These are phyloP conservation scores for Yamadazyma triangularis DNA, from an alignment of 1,139 yeast species.

Conservation along the genomic window DNA sequence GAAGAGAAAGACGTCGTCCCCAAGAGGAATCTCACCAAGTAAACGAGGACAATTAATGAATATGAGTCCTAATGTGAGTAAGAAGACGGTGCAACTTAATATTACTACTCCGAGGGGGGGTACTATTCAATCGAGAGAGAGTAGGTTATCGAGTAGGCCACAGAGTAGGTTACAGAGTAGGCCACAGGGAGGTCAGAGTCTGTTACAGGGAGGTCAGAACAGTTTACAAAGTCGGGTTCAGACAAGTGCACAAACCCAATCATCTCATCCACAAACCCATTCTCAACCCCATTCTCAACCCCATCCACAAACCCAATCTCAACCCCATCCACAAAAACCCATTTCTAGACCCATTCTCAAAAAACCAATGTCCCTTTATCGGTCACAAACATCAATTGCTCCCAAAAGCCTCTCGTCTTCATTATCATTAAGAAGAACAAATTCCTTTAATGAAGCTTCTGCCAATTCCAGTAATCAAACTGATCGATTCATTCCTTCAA, in stretches of 20 bases:
- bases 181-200: too few species aligned
- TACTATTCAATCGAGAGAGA: constrained; percentile 7
- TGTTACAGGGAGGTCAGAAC: too few species aligned
- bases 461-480: constrained; percentile 13
- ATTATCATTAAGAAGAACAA: constrained; percentile 28
- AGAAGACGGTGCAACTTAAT: constrained; percentile 24
- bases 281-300: too few species aligned
- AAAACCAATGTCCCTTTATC: constrained; percentile 13
- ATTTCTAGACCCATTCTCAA: constrained; percentile 14
- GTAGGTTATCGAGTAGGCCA: too few species aligned
- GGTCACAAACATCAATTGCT: constrained; percentile 11
- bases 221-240: too few species aligned
- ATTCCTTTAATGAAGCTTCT: constrained; percentile 22
- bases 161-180: too few species aligned
- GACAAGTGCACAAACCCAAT: too few species aligned
- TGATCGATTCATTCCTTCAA: constrained; percentile 43
- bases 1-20: not conserved
- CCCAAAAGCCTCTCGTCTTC: constrained; percentile 12
- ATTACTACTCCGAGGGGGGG: constrained; percentile 6
- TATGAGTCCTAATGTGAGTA: constrained; percentile 42
- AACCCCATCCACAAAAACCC: too few species aligned
- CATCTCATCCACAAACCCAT: too few species aligned
- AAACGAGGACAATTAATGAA: constrained; percentile 31
- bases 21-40: constrained; percentile 18
- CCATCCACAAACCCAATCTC: too few species aligned